Conservation (phyloP, 2,329 filamentous ascomycete genomes). For the Pestalotiopsis sp. region DNA sequence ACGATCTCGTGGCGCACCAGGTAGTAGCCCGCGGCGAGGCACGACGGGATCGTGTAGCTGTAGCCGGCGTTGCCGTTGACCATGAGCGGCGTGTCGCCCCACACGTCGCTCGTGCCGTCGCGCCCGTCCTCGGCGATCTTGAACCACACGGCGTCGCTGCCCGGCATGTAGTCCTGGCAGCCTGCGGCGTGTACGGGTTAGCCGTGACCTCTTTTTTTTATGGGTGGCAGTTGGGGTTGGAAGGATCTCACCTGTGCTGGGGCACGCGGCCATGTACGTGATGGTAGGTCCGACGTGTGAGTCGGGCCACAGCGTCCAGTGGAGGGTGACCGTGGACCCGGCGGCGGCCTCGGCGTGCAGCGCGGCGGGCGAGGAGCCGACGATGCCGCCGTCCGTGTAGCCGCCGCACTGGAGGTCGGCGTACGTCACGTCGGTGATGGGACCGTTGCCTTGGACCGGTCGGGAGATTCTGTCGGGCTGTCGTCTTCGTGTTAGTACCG, state of each 20-base stretch:
- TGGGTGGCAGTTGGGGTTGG: not conserved
- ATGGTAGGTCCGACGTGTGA: conserved; percentile 57
- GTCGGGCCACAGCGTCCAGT: conserved; percentile 56
- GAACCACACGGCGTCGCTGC: conserved; percentile 53
- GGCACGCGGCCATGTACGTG: conserved; percentile 64
- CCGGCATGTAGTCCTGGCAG: conserved; percentile 24
- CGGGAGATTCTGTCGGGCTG: conserved; percentile 57
- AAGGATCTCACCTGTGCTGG: conserved; percentile 42
- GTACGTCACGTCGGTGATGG: conserved; percentile 54
- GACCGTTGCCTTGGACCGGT: conserved; percentile 59
- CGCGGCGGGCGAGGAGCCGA: conserved; percentile 52
- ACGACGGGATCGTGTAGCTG: conserved; percentile 57
- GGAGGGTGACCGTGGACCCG: conserved; percentile 54
- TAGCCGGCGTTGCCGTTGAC: conserved; percentile 43
- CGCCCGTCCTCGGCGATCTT: conserved; percentile 55
- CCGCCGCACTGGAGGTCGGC: conserved; percentile 61
- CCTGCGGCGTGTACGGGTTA: conserved; percentile 12
- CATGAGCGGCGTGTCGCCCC: conserved; percentile 50
- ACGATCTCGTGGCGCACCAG: conserved; percentile 47
- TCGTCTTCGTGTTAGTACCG: not conserved
- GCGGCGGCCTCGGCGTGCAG: conserved; percentile 57
- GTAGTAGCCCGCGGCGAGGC: conserved; percentile 50
- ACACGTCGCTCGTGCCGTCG: conserved; percentile 51
- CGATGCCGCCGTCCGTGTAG: conserved; percentile 48
- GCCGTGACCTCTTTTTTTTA: not conserved